phyloP scores from a whole-genome alignment of 1,139 yeast genomes.

The Taiozyma sp. region DNA sequence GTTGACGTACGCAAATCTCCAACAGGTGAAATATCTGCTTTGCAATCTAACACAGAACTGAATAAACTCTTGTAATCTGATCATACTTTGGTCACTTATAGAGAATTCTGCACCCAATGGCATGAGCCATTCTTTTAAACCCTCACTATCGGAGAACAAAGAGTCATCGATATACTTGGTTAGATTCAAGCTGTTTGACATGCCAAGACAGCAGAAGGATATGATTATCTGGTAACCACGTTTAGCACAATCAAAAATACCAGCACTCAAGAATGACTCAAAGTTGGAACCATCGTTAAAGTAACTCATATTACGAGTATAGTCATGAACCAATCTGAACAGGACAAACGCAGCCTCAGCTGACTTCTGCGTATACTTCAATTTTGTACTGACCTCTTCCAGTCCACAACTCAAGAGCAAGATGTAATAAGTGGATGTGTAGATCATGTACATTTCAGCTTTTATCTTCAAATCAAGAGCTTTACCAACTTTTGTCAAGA shows the following conservation, averaged over 20 bases:
- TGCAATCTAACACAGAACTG: conserved; percentile 12
- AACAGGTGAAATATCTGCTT: conserved; percentile 19
- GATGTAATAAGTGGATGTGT: conserved; percentile 23
- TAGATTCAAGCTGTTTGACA: conserved; percentile 19
- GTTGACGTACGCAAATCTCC: conserved; percentile 19
- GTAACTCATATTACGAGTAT: conserved; percentile 15
- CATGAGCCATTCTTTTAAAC: conserved; percentile 20
- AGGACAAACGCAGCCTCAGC: conserved; percentile 24
- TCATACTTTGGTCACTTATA: conserved; percentile 15
- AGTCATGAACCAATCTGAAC: conserved; percentile 21
- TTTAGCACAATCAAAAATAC: conserved; percentile 18
- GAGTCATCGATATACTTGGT: conserved; percentile 14
- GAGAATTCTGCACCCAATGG: conserved; percentile 11
- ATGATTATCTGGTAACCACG: conserved; percentile 16
- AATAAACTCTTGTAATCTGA: conserved; percentile 12
- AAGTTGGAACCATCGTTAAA: conserved; percentile 17
- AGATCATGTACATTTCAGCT: conserved; percentile 15
- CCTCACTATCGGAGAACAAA: conserved; percentile 22
- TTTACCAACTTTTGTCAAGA: conserved; percentile 13
- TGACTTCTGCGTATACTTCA: conserved; percentile 19
- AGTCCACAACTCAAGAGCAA: conserved; percentile 24
- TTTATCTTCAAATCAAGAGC: conserved; percentile 24
- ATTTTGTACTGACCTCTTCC: conserved; percentile 14
- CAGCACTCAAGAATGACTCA: conserved; percentile 23
- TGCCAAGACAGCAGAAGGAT: conserved; percentile 20